phyloP scores from a whole-genome alignment of 495 filamentous ascomycete genomes.

The Neurospora discreta region DNA sequence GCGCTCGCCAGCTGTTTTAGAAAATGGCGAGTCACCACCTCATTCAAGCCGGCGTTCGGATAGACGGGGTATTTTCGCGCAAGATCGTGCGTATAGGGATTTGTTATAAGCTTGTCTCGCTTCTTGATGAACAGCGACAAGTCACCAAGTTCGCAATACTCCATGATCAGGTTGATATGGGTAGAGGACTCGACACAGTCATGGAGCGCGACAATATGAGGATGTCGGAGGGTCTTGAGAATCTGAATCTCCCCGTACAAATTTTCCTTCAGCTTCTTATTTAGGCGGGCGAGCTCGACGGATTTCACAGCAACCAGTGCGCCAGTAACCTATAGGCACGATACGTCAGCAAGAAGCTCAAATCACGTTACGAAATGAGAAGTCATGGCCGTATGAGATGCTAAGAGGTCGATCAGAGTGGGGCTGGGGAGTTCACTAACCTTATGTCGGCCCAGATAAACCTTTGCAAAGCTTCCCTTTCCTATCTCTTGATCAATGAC shows the following conservation, averaged over 20 bases:
- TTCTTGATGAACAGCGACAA: conserved; percentile 92
- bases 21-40: conserved; percentile 91
- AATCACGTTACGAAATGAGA: background rate
- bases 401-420: background rate
- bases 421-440: conserved; percentile 40
- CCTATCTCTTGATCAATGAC: conserved; percentile 75
- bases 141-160: conserved; percentile 92
- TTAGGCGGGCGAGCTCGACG: conserved; percentile 77
- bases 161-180: conserved; percentile 96
- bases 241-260: conserved; percentile 92
- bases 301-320: conserved; percentile 88
- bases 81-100: conserved; percentile 72
- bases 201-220: conserved; percentile 92
- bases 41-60: conserved; percentile 70
- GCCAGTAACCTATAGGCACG: conserved; percentile 38
- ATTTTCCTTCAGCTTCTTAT: conserved; percentile 92
- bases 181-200: conserved; percentile 77
- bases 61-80: conserved; percentile 83
- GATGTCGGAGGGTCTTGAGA: conserved; percentile 81
- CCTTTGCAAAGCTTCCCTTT: conserved; percentile 90
- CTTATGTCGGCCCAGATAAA: conserved; percentile 76
- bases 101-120: conserved; percentile 61
- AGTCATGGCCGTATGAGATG: background rate
- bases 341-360: conserved; percentile 28
- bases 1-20: conserved; percentile 91